Conservation (phyloP, 805 yeast genomes). For the Cyberlindnera petersonii region DNA sequence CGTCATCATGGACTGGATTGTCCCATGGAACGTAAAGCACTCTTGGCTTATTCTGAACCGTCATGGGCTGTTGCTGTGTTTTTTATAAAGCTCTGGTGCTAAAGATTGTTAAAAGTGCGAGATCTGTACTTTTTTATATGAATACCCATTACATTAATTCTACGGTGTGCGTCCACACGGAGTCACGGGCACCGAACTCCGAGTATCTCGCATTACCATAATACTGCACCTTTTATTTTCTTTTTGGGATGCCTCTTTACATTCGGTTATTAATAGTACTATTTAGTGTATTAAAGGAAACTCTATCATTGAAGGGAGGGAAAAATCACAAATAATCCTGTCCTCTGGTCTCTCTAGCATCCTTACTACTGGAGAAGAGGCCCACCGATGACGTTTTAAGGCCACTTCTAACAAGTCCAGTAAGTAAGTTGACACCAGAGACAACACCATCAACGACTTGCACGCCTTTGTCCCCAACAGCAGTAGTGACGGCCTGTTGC, state of each 20-base stretch:
- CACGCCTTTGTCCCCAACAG: slow-evolving; percentile 20
- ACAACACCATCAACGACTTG: slow-evolving; percentile 29
- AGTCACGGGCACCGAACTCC: too few species aligned
- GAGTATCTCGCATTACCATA: too few species aligned
- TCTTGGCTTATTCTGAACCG: slow-evolving; percentile 29
- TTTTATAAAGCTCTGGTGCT: background rate
- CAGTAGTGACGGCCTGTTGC: slow-evolving; percentile 24
- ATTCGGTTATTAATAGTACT: too few species aligned
- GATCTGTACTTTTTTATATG: too few species aligned
- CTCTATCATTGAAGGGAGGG: background rate
- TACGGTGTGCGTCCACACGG: too few species aligned
- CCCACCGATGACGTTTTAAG: slow-evolving; percentile 30
- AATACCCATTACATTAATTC: too few species aligned
- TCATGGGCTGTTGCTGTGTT: slow-evolving; percentile 1
- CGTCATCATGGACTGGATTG: slow-evolving; percentile 34
- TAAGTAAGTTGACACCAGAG: slow-evolving; percentile 25
- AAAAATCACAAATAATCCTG: slow-evolving; percentile 18
- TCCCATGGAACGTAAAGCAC: slow-evolving; percentile 38
- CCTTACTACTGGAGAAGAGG: slow-evolving; percentile 24
- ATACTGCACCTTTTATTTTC: too few species aligned
- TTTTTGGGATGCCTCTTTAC: too few species aligned
- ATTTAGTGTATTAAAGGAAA: too few species aligned
- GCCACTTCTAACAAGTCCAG: slow-evolving; percentile 23
- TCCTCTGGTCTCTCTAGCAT: slow-evolving; percentile 21
- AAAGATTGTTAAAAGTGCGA: too few species aligned